Evolutionary conservation across 176 grass and related monocot species (phyloP), one percentile per base, ranked within the genome.

Genomic region (Avena atlantica): DNA sequence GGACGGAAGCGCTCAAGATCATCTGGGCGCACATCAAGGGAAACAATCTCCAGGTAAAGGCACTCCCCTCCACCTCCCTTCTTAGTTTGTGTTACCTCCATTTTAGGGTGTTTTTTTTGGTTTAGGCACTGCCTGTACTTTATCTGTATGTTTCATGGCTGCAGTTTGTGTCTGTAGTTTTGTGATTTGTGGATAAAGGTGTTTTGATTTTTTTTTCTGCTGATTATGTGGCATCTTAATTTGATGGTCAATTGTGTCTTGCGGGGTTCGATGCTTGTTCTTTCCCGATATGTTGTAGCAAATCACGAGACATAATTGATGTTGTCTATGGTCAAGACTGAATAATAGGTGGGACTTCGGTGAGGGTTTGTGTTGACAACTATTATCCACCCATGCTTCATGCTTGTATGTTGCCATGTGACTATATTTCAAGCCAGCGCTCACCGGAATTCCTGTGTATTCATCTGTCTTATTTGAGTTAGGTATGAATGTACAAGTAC

Each of bases 1-100:
- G 95, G 53, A 98, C 95, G 17, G 90, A 98, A 44, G 93, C 92
- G 4, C 89, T 98, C 82, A 98, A 98, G 91, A 70, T 92, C 25
- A 91, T 98, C 57, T 98, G 93, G 95, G 95, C 91, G 62, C 94
- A 98, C 79, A 95, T 95, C 95, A 98, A 98, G 85, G 91, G 89
- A 25, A 98, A 93, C 83, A 92, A 93, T 44, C 91, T 95, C 10
- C 95, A 95, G 95, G 95, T 98, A 57, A 34, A 16, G 10, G 27
- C 72, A 1, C 3, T 8, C 66, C 10, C 8, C 8, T 12, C 11
- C 2, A 9, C 60, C 9, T 51, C 14, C 47, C 4, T 70, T 1
- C 27, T 25, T 40, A 34, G 31, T 34, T 34, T 34, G 31, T 34
- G 31, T 34, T 3, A 34, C 31, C 31, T 34, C 31, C 31, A 34